These are phyloP conservation scores for Alternaria novae-zelandiae DNA, from an alignment of 2,329 filamentous ascomycete species.

Conservation along the genomic window DNA sequence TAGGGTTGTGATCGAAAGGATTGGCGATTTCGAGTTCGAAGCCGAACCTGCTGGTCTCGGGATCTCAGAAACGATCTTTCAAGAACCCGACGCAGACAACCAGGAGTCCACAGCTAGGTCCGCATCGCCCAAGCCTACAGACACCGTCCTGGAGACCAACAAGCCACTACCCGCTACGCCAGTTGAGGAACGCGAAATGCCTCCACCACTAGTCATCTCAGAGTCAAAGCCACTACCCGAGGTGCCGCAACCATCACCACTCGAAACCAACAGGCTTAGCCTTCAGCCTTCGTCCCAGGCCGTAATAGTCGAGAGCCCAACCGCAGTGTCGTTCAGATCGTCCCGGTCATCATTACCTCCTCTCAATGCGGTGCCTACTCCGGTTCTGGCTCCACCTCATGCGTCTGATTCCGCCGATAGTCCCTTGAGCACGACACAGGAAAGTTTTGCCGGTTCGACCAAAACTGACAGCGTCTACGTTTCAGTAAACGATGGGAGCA, in stretches of 20 bases:
- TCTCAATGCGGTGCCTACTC: constrained; percentile 36
- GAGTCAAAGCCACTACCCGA: constrained; percentile 73
- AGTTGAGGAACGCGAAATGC: constrained; percentile 46
- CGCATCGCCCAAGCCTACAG: constrained; percentile 17
- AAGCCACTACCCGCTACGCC: constrained; percentile 49
- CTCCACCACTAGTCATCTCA: constrained; percentile 53
- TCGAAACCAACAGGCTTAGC: constrained; percentile 31
- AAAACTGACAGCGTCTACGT: constrained; percentile 70
- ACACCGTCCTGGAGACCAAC: constrained; percentile 35
- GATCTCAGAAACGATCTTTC: constrained; percentile 51
- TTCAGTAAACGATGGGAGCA: constrained; percentile 78
- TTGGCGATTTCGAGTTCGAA: constrained; percentile 85
- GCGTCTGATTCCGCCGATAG: constrained; percentile 41
- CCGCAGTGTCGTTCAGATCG: constrained; percentile 52
- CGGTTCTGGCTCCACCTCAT: constrained; percentile 34
- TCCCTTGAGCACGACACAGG: constrained; percentile 42
- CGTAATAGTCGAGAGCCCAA: constrained; percentile 41
- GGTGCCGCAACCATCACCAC: constrained; percentile 58
- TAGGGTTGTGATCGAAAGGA: constrained; percentile 82
- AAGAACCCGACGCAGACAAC: constrained; percentile 29
- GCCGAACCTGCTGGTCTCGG: constrained; percentile 46
- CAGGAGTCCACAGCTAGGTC: constrained; percentile 16
- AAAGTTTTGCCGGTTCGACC: constrained; percentile 33
- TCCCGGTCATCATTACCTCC: constrained; percentile 57
- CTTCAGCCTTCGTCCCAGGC: constrained; percentile 29